These are phyloP conservation scores for Naganishia antarctica DNA, from an alignment of 768 basidiomycete species.

Conservation along the genomic window DNA sequence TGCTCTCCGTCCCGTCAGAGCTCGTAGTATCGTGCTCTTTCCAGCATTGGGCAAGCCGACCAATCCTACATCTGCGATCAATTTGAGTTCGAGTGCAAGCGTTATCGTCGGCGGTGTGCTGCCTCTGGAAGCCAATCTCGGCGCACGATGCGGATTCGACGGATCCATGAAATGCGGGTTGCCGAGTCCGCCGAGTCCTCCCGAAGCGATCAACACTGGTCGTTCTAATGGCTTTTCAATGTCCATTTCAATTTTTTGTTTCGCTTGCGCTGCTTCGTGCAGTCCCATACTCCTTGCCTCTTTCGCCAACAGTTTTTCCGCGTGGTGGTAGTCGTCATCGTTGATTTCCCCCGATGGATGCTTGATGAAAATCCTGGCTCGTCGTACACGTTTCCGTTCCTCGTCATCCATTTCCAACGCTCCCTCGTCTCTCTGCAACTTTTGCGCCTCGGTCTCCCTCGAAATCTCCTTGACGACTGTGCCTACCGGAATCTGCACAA, in stretches of 20 bases:
- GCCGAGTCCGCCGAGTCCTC: slow-evolving; percentile 76
- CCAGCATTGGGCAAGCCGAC: slow-evolving; percentile 94
- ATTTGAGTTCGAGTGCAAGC: slow-evolving; percentile 84
- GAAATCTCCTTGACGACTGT: slow-evolving; percentile 77
- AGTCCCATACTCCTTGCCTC: slow-evolving; percentile 30
- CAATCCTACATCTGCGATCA: slow-evolving; percentile 88
- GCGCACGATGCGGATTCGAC: slow-evolving; percentile 60
- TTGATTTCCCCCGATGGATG: slow-evolving; percentile 36
- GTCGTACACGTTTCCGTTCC: slow-evolving; percentile 34
- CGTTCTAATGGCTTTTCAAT: slow-evolving; percentile 31
- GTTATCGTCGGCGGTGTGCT: slow-evolving; percentile 54
- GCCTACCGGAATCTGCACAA: slow-evolving; percentile 80
- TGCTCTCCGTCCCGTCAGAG: slow-evolving; percentile 77
- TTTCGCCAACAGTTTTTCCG: slow-evolving; percentile 34
- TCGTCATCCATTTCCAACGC: slow-evolving; percentile 55
- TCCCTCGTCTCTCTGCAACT: slow-evolving; percentile 67
- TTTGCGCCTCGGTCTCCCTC: slow-evolving; percentile 60
- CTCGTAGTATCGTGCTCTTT: slow-evolving; percentile 81
- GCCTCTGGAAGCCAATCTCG: slow-evolving; percentile 64
- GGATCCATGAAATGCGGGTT: slow-evolving; percentile 77
- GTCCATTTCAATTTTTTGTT: slow-evolving; percentile 36
- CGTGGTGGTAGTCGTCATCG: slow-evolving; percentile 35
- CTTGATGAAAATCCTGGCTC: slow-evolving; percentile 36
- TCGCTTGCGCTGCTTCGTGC: slow-evolving; percentile 22
- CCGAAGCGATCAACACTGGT: slow-evolving; percentile 60